Percentiles rank a stretch among this genome's conserved stretches.
Conservation (phyloP, 1,139 yeast species). For the Spencermartinsiella ligniputridi region DNA sequence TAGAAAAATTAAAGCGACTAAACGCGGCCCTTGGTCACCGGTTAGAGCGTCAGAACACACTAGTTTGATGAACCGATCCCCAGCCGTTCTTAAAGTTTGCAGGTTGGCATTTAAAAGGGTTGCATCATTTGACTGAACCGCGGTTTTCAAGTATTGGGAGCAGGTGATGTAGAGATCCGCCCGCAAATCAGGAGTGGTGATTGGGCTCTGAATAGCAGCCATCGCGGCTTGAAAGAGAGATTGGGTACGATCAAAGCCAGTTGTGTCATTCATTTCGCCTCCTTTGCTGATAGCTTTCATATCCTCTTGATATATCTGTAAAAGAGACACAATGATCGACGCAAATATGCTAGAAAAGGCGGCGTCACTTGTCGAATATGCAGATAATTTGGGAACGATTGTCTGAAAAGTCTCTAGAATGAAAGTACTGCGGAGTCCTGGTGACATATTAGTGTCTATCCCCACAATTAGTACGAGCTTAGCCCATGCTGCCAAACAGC, state of each 20-base stretch:
- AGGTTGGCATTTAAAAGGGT: slow-evolving; percentile 45
- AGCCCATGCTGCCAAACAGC: slow-evolving; percentile 76
- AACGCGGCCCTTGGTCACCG: slow-evolving; percentile 72
- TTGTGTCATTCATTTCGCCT: slow-evolving; percentile 30
- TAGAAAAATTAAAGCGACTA: slow-evolving; percentile 70
- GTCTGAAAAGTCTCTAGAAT: slow-evolving; percentile 72
- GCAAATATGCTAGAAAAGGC: slow-evolving; percentile 72
- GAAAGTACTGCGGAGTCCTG: slow-evolving; percentile 50
- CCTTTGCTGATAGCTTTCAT: slow-evolving; percentile 30
- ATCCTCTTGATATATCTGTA: slow-evolving; percentile 54
- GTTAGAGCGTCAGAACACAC: slow-evolving; percentile 74
- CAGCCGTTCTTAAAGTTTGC: slow-evolving; percentile 53
- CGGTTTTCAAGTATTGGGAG: slow-evolving; percentile 51
- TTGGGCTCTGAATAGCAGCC: slow-evolving; percentile 65
- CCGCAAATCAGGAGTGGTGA: slow-evolving; percentile 62
- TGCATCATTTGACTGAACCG: slow-evolving; percentile 30
- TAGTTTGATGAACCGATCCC: slow-evolving; percentile 56
- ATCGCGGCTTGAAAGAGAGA: slow-evolving; percentile 71
- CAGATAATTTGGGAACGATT: slow-evolving; percentile 70
- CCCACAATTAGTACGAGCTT: slow-evolving; percentile 70
- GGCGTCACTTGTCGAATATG: slow-evolving; percentile 63
- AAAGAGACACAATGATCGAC: slow-evolving; percentile 66
- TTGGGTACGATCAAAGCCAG: slow-evolving; percentile 48
- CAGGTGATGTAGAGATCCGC: slow-evolving; percentile 75
- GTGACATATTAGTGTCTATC: slow-evolving; percentile 48